Evolutionary conservation across 192 early-diverging fungal genomes (phyloP), one percentile per base, ranked within the genome.

Genomic region (Thoreauomyces humboldtii): DNA sequence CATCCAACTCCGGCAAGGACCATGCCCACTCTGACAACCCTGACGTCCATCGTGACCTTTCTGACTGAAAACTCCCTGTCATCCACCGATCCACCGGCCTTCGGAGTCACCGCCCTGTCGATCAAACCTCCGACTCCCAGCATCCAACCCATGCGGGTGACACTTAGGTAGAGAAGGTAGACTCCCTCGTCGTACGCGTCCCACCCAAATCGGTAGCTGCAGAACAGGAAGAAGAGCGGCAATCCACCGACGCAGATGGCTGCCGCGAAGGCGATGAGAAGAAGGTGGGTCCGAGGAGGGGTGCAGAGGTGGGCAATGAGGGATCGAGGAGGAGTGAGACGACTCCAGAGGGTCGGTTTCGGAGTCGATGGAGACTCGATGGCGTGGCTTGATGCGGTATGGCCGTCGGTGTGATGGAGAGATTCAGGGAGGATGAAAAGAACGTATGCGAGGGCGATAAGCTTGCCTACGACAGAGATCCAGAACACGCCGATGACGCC

Each of bases 391-490:
- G 44, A 21, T 24, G 41, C 32, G 66, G 41, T n/a, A 24, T 38
- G 61, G 52, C 24, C 12, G 32, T 4, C 25, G 47, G 38, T n/a
- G 33, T 41, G 47, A 28, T 46, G 5, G 4, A 77, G 50, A 0
- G 72, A 74, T 47, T 80, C 78, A 7, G 78, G 74, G 17, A 80
- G 48, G 34, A 76, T 45, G 29, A 80, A 54, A 21, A 61, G 17
- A 28, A 70, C 58, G 44, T 73, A 74, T 5, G 68, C 28, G 9
- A 76, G 31, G 19, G 67, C 63, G 7, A 80, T 7, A 0, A 60
- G 32, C 28, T 73, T 62, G 4, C 69, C 36, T 29, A 61, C 35
- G 24, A 77, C 22, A 7, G 75, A 37, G 17, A 74, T 24, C 11
- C 48, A 41, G 54, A 80, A 74, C 0, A 75, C 74, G 29, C 62